Conservation (phyloP, 345 rosid species). For the Pugionium dolabratum region DNA sequence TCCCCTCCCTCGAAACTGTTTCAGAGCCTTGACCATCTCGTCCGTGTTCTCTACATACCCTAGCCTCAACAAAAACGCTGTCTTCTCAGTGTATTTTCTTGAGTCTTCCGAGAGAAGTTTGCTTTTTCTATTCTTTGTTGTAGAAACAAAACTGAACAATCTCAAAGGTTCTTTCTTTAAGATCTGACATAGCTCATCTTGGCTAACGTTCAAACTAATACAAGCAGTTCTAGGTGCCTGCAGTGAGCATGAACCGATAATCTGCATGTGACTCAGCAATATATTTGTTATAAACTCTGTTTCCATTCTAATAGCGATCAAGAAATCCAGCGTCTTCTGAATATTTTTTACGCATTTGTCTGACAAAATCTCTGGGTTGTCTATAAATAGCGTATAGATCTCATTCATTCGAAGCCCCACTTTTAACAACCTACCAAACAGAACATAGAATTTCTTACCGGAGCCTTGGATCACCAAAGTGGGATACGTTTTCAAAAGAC, state of each 20-base stretch:
- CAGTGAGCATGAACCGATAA: constrained; percentile 53
- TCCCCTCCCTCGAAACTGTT: constrained; percentile 76
- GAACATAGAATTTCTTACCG: constrained; percentile 57
- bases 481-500: constrained; percentile 53
- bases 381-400: constrained; percentile 49
- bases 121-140: constrained; percentile 39
- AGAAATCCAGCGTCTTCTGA: constrained; percentile 49
- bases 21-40: constrained; percentile 69
- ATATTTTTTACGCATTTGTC: constrained; percentile 51
- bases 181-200: constrained; percentile 50
- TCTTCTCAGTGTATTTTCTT: constrained; percentile 51
- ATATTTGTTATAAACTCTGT: constrained; percentile 47
- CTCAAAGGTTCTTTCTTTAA: constrained; percentile 60
- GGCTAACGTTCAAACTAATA: constrained; percentile 46
- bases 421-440: constrained; percentile 65
- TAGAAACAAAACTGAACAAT: constrained; percentile 58
- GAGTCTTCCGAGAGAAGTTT: constrained; percentile 37
- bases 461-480: constrained; percentile 61
- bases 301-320: constrained; percentile 59
- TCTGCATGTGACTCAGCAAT: constrained; percentile 43
- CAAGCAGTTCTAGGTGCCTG: constrained; percentile 58
- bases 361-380: constrained; percentile 57
- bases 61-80: constrained; percentile 59
- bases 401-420: constrained; percentile 55
- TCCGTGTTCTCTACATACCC: constrained; percentile 83